Evolutionary conservation across 164 flowering plant genomes (phyloP).

Genomic region (Chimonanthus salicifolius): DNA sequence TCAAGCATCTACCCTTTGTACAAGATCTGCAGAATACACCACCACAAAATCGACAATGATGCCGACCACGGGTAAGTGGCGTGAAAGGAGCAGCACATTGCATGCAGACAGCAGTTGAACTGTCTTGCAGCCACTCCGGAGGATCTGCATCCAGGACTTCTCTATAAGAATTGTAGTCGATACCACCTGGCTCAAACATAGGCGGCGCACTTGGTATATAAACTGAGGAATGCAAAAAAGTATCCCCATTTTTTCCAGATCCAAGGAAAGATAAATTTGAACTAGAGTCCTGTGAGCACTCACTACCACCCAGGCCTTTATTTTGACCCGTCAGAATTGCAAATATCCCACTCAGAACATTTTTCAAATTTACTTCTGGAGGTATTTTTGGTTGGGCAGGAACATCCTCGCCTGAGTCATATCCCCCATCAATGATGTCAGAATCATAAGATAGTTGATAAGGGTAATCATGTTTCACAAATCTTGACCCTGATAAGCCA

Average conservation of each 20-base stretch:
- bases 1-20: constrained; percentile 79
- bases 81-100: constrained; percentile 82
- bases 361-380: constrained; percentile 80
- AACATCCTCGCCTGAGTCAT: constrained; percentile 44
- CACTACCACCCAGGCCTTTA: constrained; percentile 22
- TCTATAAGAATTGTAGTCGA: constrained; percentile 51
- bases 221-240: constrained; percentile 64
- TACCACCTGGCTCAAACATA: constrained; percentile 55
- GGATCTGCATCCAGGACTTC: constrained; percentile 86
- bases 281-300: constrained; percentile 20
- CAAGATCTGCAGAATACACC: constrained; percentile 81
- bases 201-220: constrained; percentile 96
- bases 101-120: constrained; percentile 66
- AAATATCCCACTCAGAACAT: constrained; percentile 70
- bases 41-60: constrained; percentile 98
- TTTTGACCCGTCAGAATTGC: constrained; percentile 69
- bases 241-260: constrained; percentile 79
- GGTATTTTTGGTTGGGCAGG: constrained; percentile 19
- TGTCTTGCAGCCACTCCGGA: constrained; percentile 94
- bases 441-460: constrained; percentile 33
- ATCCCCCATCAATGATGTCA: constrained; percentile 52
- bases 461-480: constrained; percentile 29
- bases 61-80: constrained; percentile 83
- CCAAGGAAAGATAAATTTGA: constrained; percentile 68
- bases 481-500: constrained; percentile 16